Conservation (phyloP, 73 alveolate genomes). For the Symbiodinium pilosum region DNA sequence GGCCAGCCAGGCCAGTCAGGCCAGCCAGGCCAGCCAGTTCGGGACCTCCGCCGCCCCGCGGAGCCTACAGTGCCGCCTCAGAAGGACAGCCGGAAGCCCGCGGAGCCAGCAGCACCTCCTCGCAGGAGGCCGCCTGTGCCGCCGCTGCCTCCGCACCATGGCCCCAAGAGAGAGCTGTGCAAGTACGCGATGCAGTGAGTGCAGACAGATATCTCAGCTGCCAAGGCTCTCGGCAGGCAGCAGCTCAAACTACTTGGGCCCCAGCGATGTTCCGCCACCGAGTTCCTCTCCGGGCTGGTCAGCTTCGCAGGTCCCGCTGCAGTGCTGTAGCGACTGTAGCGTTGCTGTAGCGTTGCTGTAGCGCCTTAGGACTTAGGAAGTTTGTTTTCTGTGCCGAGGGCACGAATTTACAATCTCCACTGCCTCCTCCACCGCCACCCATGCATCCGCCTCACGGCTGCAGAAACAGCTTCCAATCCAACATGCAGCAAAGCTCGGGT, state of each 20-base stretch:
- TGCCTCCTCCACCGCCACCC: too few relatives aligned
- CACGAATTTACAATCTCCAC: too few relatives aligned
- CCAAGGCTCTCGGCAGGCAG: not conserved
- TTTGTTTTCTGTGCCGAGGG: too few relatives aligned
- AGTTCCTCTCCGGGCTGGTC: not conserved
- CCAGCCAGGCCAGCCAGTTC: too few relatives aligned
- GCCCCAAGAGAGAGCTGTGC: not conserved
- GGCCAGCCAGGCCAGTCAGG: too few relatives aligned
- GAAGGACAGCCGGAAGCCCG: not conserved
- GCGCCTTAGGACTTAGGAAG: too few relatives aligned
- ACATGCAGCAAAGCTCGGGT: not conserved
- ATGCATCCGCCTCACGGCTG: too few relatives aligned
- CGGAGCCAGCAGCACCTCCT: not conserved
- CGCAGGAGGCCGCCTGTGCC: not conserved
- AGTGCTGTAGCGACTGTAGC: too few relatives aligned
- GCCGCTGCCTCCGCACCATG: not conserved
- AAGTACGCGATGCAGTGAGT: not conserved
- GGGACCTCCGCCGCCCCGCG: constrained; percentile 2
- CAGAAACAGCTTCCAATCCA: too few relatives aligned
- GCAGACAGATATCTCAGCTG: not conserved
- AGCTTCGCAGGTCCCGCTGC: not conserved
- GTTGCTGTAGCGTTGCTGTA: too few relatives aligned
- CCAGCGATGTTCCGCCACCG: not conserved
- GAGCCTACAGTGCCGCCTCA: not conserved
- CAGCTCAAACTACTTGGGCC: not conserved